Evolutionary conservation across 2,329 filamentous ascomycete genomes (phyloP).

Genomic region (Cladosporium colombiae): DNA sequence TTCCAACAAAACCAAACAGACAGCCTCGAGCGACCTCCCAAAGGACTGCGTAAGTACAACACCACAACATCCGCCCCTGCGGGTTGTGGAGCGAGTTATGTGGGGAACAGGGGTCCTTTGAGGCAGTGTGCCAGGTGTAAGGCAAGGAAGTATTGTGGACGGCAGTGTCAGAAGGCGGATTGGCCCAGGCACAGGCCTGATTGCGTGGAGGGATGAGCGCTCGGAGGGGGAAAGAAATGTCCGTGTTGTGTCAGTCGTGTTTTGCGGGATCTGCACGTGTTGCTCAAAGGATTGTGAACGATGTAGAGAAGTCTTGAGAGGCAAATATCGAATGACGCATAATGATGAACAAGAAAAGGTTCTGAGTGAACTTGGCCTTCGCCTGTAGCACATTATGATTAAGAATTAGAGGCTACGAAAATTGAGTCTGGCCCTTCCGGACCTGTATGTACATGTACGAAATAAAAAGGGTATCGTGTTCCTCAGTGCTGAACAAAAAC

Average conservation of each 20-base stretch:
- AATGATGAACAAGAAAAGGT: not conserved
- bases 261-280: too few species aligned
- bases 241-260: too few species aligned
- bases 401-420: slow-evolving; percentile 4
- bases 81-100: not conserved
- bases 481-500: not conserved
- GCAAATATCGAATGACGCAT: too few species aligned
- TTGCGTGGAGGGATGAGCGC: not conserved
- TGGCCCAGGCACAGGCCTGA: not conserved
- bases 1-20: not conserved
- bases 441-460: not conserved
- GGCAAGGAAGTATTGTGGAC: not conserved
- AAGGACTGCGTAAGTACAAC: not conserved
- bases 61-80: not conserved
- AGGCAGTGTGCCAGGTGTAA: not conserved
- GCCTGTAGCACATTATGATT: not conserved
- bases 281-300: too few species aligned
- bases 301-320: too few species aligned
- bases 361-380: not conserved
- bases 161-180: not conserved
- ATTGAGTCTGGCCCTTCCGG: not conserved
- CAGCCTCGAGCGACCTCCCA: too few species aligned
- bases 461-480: slow-evolving; percentile 5
- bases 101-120: not conserved
- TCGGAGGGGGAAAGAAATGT: too few species aligned